These are phyloP conservation scores for Plasmopara halstedii DNA, from an alignment of 352 stramenopile genomes.

Conservation along the genomic window DNA sequence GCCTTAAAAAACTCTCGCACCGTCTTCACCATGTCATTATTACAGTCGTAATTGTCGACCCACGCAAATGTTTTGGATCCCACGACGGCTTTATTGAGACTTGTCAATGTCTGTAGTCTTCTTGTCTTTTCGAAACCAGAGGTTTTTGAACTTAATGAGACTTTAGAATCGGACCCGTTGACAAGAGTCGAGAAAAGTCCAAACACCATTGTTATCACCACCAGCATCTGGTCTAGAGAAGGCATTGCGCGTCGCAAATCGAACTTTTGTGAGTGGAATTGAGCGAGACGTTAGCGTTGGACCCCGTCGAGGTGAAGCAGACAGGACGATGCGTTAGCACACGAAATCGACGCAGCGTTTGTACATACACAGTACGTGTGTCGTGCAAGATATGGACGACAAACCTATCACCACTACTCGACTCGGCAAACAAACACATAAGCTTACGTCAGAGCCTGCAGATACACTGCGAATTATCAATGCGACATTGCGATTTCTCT, in stretches of 20 bases:
- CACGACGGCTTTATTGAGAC: constrained; percentile 23
- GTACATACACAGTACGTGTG: too few relatives aligned
- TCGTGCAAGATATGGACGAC: too few relatives aligned
- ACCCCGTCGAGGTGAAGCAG: too few relatives aligned
- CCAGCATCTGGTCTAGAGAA: background rate
- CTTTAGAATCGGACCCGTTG: background rate
- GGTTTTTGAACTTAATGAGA: background rate
- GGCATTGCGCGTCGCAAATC: background rate
- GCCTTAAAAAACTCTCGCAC: constrained; percentile 38
- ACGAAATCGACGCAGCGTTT: too few relatives aligned
- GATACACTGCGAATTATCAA: too few relatives aligned
- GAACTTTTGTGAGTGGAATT: background rate
- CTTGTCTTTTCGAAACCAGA: background rate
- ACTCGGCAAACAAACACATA: too few relatives aligned
- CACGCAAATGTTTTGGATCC: constrained; percentile 41
- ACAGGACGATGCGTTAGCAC: too few relatives aligned
- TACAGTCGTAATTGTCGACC: constrained; percentile 37
- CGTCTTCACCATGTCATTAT: constrained; percentile 23
- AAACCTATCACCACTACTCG: too few relatives aligned
- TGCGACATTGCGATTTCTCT: too few relatives aligned
- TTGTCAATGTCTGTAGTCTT: constrained; percentile 10
- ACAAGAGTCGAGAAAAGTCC: background rate
- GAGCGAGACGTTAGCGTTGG: too few relatives aligned
- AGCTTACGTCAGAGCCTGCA: too few relatives aligned
- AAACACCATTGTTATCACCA: background rate